Evolutionary conservation across 345 rosid species (phyloP).

Genomic region (Pseudoturritis turrita): DNA sequence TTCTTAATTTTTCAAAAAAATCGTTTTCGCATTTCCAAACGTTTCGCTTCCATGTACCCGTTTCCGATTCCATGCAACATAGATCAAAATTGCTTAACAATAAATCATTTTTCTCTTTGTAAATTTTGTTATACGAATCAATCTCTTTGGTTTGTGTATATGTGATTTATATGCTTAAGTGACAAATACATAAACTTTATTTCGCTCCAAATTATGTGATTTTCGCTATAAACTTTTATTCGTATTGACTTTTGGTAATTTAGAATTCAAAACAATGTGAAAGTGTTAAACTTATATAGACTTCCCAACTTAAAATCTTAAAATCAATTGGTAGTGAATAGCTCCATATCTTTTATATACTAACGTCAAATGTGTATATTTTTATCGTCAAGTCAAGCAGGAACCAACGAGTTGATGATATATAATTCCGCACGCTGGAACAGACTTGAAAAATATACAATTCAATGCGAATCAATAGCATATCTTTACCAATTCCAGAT

Average conservation of each 20-base stretch:
- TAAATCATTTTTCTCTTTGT: neutral
- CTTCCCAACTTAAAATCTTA: too few relatives aligned
- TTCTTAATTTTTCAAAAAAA: too few relatives aligned
- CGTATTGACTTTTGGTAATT: too few relatives aligned
- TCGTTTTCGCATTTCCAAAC: too few relatives aligned
- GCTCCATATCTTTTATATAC: neutral
- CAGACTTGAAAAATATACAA: neutral
- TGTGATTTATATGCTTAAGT: neutral
- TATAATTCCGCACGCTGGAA: neutral
- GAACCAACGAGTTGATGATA: neutral
- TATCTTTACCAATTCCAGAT: slow-evolving; percentile 24
- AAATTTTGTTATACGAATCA: neutral
- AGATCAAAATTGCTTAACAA: neutral
- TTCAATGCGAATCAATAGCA: neutral
- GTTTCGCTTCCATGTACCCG: too few relatives aligned
- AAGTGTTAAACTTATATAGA: too few relatives aligned
- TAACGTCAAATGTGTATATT: neutral
- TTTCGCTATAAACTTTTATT: neutral
- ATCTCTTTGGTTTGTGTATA: neutral
- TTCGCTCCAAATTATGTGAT: neutral
- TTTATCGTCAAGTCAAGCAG: neutral
- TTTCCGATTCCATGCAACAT: too few relatives aligned
- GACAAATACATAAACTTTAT: neutral
- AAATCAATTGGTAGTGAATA: neutral
- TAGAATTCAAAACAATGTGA: too few relatives aligned